Base-by-base conservation (phyloP, 1,139 yeast genomes). In the Pichia sp. region DNA sequence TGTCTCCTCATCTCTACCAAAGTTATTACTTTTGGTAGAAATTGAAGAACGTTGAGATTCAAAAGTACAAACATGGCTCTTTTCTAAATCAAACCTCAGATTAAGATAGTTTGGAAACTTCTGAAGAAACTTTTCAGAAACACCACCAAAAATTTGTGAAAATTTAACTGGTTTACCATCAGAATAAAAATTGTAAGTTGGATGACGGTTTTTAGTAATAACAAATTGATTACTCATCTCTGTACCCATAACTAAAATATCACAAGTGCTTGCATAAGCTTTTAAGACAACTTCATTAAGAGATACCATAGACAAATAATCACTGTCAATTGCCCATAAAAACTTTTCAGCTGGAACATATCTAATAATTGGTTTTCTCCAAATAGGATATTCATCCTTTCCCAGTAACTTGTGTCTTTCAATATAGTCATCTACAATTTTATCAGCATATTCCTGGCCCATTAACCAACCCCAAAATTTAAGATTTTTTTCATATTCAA, bases 171-270 rank as follows among this genome's bases (percentile, higher is more conserved):
- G 25, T 4, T 38, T 28, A 3, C 26, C 23, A 10, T 42, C 32
- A 24, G 37, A 37, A 16, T 27, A 6, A 6, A 24, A 2, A 20
- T 27, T 20, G 4, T 22, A 36, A 4, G 4, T 4, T 36, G 38
- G 38, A 27, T 36, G 26, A 26, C 38, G 30, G 3, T 22, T 16
- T 24, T 34, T 37, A 11, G 37, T 25, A 10, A 40, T 30, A 35
- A 35, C 42, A 25, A 6, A 42, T 24, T 29, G 39, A 10, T 28
- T 23, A 2, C 23, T 31, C 22, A 37, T 16, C 4, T 35, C 37
- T 9, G 37, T 34, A 4, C 50, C 48, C 29, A 40, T 22, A 11
- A 47, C 34, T n/a, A 47, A 34, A 25, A 47, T 42, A 26, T 47
- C 50, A 37, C 50, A 47, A 6, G 27, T n/a, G 28, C 31, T 39